phyloP scores from a whole-genome alignment of 1,284 basidiomycete species.

The Ceratobasidium sp. region DNA sequence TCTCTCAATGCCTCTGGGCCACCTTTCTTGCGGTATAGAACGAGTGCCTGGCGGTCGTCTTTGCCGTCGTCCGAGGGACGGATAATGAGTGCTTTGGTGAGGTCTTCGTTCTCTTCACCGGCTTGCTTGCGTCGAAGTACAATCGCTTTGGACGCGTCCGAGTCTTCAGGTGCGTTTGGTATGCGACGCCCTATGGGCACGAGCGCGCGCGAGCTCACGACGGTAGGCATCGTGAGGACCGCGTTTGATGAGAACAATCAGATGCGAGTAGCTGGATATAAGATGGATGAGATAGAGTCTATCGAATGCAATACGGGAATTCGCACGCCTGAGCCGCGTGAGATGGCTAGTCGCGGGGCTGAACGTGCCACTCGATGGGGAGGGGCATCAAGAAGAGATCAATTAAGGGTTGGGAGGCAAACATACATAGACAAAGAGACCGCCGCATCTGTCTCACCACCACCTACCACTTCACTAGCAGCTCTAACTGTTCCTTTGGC shows the following conservation, averaged over 20 bases:
- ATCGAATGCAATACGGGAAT: background rate
- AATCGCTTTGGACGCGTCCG: conserved; percentile 34
- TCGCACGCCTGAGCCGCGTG: too few species aligned
- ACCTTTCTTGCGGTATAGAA: conserved; percentile 38
- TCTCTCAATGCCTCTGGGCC: conserved; percentile 10
- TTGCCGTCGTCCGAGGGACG: conserved; percentile 32
- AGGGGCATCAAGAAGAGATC: background rate
- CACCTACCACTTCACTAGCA: conserved; percentile 4
- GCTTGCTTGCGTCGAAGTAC: conserved; percentile 32
- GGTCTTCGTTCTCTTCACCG: conserved; percentile 31
- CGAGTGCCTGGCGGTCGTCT: conserved; percentile 40
- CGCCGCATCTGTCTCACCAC: background rate
- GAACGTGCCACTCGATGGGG: background rate
- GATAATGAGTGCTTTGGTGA: conserved; percentile 37
- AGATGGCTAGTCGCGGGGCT: background rate
- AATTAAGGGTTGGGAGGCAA: background rate
- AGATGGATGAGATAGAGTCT: too few species aligned
- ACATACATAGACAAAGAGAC: conserved; percentile 4
- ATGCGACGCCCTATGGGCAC: conserved; percentile 36
- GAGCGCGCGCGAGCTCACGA: conserved; percentile 36
- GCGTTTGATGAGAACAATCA: too few species aligned
- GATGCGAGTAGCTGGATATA: too few species aligned
- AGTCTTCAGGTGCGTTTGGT: conserved; percentile 27
- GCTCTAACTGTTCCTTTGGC: background rate
- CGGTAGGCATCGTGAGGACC: conserved; percentile 34